phyloP scores from a whole-genome alignment of 2,329 filamentous ascomycete genomes.

The Exophiala oligosperma region DNA sequence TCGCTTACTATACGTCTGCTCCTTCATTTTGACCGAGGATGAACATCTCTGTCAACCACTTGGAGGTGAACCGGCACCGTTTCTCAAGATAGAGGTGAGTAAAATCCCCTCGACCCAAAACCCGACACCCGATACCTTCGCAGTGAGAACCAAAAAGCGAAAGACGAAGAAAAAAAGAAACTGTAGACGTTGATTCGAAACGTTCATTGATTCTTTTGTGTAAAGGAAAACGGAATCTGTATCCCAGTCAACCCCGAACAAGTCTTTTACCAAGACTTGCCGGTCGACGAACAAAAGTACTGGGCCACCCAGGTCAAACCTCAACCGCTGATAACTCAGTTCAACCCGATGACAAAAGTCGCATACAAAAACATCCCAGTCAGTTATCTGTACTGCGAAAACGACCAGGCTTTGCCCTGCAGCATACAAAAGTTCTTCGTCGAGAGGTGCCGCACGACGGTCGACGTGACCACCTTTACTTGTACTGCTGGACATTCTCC shows the following conservation, averaged over 20 bases:
- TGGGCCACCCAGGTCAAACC: conserved; percentile 14
- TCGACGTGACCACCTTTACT: conserved; percentile 8
- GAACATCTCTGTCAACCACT: conserved; percentile 2
- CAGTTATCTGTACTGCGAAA: conserved; percentile 42
- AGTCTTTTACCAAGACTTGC: conserved; percentile 40
- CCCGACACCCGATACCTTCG: too few species aligned
- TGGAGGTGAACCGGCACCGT: conserved; percentile 13
- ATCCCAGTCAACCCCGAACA: conserved; percentile 14
- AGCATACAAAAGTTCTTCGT: conserved; percentile 40
- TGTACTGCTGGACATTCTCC: conserved; percentile 23
- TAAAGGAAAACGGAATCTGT: conserved; percentile 13
- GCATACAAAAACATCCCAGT: conserved; percentile 16
- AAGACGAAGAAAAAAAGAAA: too few species aligned
- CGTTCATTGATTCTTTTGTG: background rate
- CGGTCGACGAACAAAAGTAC: conserved; percentile 22
- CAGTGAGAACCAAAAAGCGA: too few species aligned
- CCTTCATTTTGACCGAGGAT: conserved; percentile 35
- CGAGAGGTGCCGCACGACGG: conserved; percentile 1
- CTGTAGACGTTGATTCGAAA: too few species aligned
- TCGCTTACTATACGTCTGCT: conserved; percentile 34
- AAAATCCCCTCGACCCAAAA: too few species aligned
- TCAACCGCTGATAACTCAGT: conserved; percentile 6
- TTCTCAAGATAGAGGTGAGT: conserved; percentile 15
- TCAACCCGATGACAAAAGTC: conserved; percentile 6
- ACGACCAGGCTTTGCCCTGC: conserved; percentile 40